Conservation (phyloP, 176 grass and related monocot species). For the Oryza meridionalis region DNA sequence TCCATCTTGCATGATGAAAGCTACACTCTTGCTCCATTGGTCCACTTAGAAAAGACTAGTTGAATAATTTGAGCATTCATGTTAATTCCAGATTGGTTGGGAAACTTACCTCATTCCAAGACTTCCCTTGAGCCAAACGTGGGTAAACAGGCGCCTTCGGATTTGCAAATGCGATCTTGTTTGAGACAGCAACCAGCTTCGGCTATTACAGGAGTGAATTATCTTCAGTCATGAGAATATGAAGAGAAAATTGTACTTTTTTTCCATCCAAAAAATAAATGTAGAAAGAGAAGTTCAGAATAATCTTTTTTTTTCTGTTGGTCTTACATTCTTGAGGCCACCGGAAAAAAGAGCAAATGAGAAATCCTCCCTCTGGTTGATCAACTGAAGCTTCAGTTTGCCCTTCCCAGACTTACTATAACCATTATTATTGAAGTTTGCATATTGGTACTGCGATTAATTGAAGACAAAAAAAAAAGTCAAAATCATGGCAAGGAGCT, state of each 20-base stretch:
- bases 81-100: not conserved
- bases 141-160: constrained; percentile 71
- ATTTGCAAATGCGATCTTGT: constrained; percentile 55
- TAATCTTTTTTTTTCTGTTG: not conserved
- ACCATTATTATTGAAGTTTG: constrained; percentile 51
- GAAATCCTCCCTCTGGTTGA: constrained; percentile 86
- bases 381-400: constrained; percentile 67
- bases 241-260: not conserved
- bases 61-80: not conserved
- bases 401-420: constrained; percentile 60
- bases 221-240: constrained; percentile 1
- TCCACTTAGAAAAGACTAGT: not conserved
- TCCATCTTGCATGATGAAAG: constrained; percentile 11
- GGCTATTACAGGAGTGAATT: constrained; percentile 37
- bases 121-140: constrained; percentile 63
- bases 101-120: constrained; percentile 73
- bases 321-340: constrained; percentile 55
- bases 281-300: constrained; percentile 9
- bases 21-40: not conserved
- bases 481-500: not conserved
- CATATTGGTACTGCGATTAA: constrained; percentile 66
- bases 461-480: not conserved
- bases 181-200: constrained; percentile 59
- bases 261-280: not conserved
- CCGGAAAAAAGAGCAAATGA: constrained; percentile 75